A percentile compares a stretch with the other conserved stretches of the same genome.
Evolutionary conservation across 345 rosid species (phyloP).

Genomic region (Erodium maritimum): DNA sequence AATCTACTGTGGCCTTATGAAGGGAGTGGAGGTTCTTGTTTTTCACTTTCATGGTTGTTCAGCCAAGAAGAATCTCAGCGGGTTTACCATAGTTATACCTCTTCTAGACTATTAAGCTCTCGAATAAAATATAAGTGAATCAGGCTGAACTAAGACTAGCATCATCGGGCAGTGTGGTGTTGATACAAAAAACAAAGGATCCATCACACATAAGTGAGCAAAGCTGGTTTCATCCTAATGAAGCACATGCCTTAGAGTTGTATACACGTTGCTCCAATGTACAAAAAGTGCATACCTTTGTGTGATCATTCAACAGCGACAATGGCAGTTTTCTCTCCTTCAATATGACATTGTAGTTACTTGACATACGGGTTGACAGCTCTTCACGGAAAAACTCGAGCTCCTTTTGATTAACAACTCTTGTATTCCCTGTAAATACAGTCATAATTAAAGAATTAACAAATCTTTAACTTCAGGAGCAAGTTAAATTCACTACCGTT

Average conservation of each 20-base stretch:
- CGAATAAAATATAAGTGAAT: too few species aligned
- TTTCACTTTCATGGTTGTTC: too few species aligned
- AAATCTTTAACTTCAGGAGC: neutral
- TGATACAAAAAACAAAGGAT: too few species aligned
- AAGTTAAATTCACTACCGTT: neutral
- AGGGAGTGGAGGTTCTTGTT: too few species aligned
- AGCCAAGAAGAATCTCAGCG: too few species aligned
- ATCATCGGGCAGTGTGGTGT: too few species aligned
- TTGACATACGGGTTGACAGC: slow-evolving; percentile 52
- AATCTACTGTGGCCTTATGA: too few species aligned
- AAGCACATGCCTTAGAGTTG: neutral
- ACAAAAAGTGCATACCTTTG: slow-evolving; percentile 34
- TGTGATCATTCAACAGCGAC: slow-evolving; percentile 68
- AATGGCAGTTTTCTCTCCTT: slow-evolving; percentile 69
- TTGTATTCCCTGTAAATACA: slow-evolving; percentile 46
- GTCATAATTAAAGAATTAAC: neutral
- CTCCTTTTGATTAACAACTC: slow-evolving; percentile 67
- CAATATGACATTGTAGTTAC: slow-evolving; percentile 59
- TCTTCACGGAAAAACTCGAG: slow-evolving; percentile 74
- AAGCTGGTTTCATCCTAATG: neutral
- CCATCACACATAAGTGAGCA: too few species aligned
- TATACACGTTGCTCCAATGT: neutral
- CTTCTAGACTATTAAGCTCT: too few species aligned
- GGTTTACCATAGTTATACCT: too few species aligned
- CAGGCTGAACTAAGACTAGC: too few species aligned